Percentiles rank a stretch among this genome's conserved stretches.
These are phyloP conservation scores for Ustilago lituana DNA, from an alignment of 1,284 basidiomycete species.

Conservation along the genomic window DNA sequence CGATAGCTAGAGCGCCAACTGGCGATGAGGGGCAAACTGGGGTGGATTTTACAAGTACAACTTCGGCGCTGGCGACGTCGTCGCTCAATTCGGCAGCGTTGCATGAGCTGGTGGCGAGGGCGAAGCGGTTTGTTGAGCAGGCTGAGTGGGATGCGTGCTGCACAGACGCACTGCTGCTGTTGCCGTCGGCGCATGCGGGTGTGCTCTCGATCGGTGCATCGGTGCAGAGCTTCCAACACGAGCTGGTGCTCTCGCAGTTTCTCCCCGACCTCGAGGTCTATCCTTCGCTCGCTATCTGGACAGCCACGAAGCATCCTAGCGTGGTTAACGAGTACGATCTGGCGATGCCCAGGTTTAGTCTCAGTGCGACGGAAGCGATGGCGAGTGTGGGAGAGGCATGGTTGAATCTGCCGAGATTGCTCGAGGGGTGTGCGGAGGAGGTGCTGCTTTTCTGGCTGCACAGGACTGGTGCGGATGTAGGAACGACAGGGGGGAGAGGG, in stretches of 20 bases:
- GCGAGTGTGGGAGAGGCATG: conserved; percentile 90
- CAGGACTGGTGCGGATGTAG: conserved; percentile 66
- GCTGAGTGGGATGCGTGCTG: conserved; percentile 17
- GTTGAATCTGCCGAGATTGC: conserved; percentile 88
- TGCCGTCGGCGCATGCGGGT: conserved; percentile 73
- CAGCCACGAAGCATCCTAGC: conserved; percentile 55
- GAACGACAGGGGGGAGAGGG: neutral
- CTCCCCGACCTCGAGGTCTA: conserved; percentile 79
- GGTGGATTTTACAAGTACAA: conserved; percentile 21
- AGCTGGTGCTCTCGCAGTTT: conserved; percentile 85
- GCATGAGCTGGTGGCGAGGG: conserved; percentile 19
- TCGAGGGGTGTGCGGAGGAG: conserved; percentile 92
- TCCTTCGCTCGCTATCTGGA: conserved; percentile 77
- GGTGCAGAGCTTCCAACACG: conserved; percentile 80
- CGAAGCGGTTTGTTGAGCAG: conserved; percentile 21
- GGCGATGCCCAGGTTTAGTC: conserved; percentile 88
- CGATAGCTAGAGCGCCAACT: conserved; percentile 6
- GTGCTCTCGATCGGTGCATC: conserved; percentile 77
- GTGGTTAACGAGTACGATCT: conserved; percentile 73
- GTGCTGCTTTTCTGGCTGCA: conserved; percentile 76
- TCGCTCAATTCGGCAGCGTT: conserved; percentile 28
- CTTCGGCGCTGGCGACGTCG: conserved; percentile 21
- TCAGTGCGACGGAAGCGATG: conserved; percentile 87
- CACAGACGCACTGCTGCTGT: conserved; percentile 66
- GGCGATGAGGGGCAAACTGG: neutral